Conservation (phyloP, 2,329 filamentous ascomycete genomes). For the Phyllosticta capitalensis region DNA sequence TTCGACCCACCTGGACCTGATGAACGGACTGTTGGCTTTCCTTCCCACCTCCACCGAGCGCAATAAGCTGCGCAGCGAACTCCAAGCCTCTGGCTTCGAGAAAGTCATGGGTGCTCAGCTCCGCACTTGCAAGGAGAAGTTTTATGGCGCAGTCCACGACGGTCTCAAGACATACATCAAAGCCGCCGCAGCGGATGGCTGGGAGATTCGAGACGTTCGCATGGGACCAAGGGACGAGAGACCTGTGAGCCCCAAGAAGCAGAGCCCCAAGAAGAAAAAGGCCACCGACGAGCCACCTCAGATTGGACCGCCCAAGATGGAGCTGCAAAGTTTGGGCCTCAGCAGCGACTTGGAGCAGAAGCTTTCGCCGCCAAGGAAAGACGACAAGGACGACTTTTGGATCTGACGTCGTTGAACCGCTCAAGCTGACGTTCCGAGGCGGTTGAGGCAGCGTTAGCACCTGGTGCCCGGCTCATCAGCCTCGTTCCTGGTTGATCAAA, state of each 20-base stretch:
- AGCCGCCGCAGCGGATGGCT: slow-evolving; percentile 77
- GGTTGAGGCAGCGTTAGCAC: neutral
- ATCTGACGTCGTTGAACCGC: neutral
- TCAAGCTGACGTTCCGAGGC: neutral
- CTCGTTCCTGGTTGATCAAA: neutral
- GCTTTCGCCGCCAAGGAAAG: slow-evolving; percentile 1
- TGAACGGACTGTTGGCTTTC: slow-evolving; percentile 83
- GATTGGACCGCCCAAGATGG: slow-evolving; percentile 30
- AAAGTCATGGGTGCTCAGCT: slow-evolving; percentile 77
- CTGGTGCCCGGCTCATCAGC: too few species aligned
- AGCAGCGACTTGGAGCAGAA: slow-evolving; percentile 5
- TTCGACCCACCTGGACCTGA: slow-evolving; percentile 79
- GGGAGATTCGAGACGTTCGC: slow-evolving; percentile 73
- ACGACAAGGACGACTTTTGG: slow-evolving; percentile 5
- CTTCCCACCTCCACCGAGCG: slow-evolving; percentile 60
- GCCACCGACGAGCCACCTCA: slow-evolving; percentile 27
- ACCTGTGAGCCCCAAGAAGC: slow-evolving; percentile 24
- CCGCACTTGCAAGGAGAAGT: slow-evolving; percentile 93
- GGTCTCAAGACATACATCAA: slow-evolving; percentile 83
- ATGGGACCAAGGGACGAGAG: slow-evolving; percentile 46
- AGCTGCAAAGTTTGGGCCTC: slow-evolving; percentile 15
- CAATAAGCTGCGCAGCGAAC: slow-evolving; percentile 66
- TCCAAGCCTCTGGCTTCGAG: slow-evolving; percentile 82
- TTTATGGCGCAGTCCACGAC: slow-evolving; percentile 87
- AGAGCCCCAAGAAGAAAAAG: slow-evolving; percentile 22